phyloP scores from a whole-genome alignment of 495 filamentous ascomycete genomes.

The Astrothelium subdiscretum region DNA sequence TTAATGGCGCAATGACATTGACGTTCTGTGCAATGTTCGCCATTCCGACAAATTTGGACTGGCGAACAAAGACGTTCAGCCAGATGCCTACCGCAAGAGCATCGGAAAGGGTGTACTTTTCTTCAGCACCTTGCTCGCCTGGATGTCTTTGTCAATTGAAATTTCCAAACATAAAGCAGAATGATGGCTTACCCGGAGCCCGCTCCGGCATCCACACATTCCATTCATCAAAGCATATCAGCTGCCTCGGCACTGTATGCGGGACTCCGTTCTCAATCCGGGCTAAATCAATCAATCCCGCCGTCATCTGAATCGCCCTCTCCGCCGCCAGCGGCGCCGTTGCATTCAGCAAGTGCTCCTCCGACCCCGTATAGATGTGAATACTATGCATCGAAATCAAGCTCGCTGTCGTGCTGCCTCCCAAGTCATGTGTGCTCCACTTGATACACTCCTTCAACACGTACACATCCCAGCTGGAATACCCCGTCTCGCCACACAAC shows the following conservation, averaged over 20 bases:
- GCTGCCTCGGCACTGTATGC: constrained; percentile 42
- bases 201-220: constrained; percentile 72
- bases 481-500: constrained; percentile 61
- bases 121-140: constrained; percentile 53
- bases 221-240: constrained; percentile 79
- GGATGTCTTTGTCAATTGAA: not conserved
- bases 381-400: constrained; percentile 59
- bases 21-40: constrained; percentile 71
- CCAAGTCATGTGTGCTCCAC: constrained; percentile 27
- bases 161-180: not conserved
- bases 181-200: constrained; percentile 38
- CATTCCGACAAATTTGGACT: constrained; percentile 62
- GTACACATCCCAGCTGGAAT: constrained; percentile 58
- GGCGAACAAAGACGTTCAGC: constrained; percentile 71
- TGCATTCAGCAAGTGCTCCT: constrained; percentile 45
- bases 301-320: constrained; percentile 60
- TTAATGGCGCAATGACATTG: constrained; percentile 66
- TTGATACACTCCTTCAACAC: constrained; percentile 58
- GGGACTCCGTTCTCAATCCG: constrained; percentile 55
- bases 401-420: constrained; percentile 21
- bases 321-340: constrained; percentile 60
- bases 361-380: constrained; percentile 57
- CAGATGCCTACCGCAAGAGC: constrained; percentile 61
- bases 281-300: constrained; percentile 59
- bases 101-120: constrained; percentile 64